phyloP scores from a whole-genome alignment of 2,329 filamentous ascomycete species.

The Colletotrichum cereale region DNA sequence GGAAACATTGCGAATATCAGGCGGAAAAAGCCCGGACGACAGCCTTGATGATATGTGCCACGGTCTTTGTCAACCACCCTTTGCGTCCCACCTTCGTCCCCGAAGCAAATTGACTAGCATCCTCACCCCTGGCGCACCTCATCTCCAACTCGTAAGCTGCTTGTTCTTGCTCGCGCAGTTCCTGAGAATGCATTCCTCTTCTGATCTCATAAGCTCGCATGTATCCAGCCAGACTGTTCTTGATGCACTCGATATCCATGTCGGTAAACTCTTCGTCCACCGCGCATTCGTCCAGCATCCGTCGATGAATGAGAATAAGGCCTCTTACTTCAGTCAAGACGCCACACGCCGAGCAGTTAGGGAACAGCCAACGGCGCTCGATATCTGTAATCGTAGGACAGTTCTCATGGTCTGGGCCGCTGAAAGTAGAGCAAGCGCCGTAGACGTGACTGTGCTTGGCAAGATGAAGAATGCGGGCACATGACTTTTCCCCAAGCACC shows the following conservation, averaged over 20 bases:
- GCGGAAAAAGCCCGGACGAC: background rate
- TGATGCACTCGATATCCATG: background rate
- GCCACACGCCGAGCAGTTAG: background rate
- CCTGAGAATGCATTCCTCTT: slow-evolving; percentile 1
- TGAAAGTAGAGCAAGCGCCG: background rate
- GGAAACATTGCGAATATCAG: background rate
- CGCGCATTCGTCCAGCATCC: slow-evolving; percentile 17
- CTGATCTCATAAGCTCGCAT: slow-evolving; percentile 12
- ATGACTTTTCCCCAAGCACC: background rate
- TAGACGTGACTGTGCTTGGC: slow-evolving; percentile 12
- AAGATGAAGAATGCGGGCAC: background rate
- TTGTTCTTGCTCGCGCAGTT: background rate
- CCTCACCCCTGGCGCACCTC: background rate
- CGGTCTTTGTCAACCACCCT: background rate
- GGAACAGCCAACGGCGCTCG: slow-evolving; percentile 5
- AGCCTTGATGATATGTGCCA: background rate
- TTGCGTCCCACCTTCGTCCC: background rate
- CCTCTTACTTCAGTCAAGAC: slow-evolving; percentile 7
- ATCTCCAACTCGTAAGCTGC: background rate
- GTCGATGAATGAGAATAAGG: slow-evolving; percentile 17
- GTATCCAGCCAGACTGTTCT: slow-evolving; percentile 5
- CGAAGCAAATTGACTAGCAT: no score
- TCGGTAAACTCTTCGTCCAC: background rate
- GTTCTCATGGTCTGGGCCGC: background rate
- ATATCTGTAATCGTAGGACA: background rate